Evolutionary conservation across 352 stramenopile species (phyloP).

Genomic region (Pythium dissotocum): DNA sequence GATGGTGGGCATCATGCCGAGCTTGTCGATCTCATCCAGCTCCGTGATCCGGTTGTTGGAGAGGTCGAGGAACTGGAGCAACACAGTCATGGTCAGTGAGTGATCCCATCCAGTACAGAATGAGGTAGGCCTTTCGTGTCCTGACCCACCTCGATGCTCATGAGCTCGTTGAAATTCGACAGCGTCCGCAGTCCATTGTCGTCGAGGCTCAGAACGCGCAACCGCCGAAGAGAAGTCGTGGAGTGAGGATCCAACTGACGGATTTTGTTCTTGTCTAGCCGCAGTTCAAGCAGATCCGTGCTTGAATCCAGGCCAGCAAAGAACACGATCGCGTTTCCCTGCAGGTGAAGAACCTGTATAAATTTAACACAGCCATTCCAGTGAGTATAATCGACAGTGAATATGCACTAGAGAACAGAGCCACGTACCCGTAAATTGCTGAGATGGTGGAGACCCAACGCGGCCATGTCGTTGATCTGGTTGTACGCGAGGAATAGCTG

Average conservation of each 20-base stretch:
- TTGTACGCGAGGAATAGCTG: constrained; percentile 79
- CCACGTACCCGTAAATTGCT: constrained; percentile 57
- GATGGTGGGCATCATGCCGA: constrained; percentile 56
- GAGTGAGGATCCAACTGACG: constrained; percentile 69
- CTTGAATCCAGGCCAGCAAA: constrained; percentile 66
- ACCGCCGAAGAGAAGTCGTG: constrained; percentile 43
- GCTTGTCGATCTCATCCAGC: constrained; percentile 79
- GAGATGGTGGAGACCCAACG: constrained; percentile 66
- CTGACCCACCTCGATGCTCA: constrained; percentile 59
- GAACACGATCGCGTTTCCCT: constrained; percentile 78
- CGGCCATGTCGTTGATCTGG: constrained; percentile 73
- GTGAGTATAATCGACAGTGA: too few relatives aligned
- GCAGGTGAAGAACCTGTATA: constrained; percentile 62
- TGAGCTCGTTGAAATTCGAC: constrained; percentile 63
- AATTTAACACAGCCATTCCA: neutral
- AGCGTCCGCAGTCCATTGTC: constrained; percentile 81
- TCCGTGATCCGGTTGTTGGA: constrained; percentile 79
- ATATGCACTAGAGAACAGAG: neutral
- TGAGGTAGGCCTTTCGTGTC: neutral
- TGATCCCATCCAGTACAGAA: neutral
- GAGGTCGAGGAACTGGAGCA: constrained; percentile 56
- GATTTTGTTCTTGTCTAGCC: constrained; percentile 84
- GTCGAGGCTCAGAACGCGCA: constrained; percentile 69
- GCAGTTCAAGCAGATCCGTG: constrained; percentile 65
- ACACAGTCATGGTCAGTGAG: neutral